Evolutionary conservation across 768 basidiomycete genomes (phyloP), one percentile per base, ranked within the genome.

Genomic region (Suillus discolor): DNA sequence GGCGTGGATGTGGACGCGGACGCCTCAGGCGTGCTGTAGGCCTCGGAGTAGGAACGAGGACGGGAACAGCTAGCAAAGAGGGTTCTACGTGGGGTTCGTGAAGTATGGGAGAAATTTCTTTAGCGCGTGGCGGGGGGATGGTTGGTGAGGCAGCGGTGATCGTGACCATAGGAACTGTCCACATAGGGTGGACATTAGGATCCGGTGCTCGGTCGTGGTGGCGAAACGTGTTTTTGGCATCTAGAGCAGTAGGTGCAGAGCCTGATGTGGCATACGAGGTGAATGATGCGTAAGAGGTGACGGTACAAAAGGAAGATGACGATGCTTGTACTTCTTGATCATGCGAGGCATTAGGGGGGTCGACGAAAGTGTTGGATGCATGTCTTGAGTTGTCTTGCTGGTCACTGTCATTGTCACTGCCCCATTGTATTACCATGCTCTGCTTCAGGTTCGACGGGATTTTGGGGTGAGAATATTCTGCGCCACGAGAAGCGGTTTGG

Each of bases 101-200:
- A 15, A 61, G 28, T 5, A 55, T 36, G 28, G 75, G 39, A 13
- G 62, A 9, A 15, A 45, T 54, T 18, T 39, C 64, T 13, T 23
- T 34, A 12, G n/a, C 16, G 3, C 18, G 34, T 15, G 36, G 28
- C 11, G 6, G 8, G 2, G 62, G 4, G 16, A 36, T 6, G 1
- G 23, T 45, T 42, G 7, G 71, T 68, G 34, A 47, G 2, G 64
- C 18, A 39, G 54, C 16, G 3, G 65, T 71, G 0, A 72, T 20
- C 25, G 74, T 75, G 44, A 74, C 53, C n/a, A 75, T 72, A 12
- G 74, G 74, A 3, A 75, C 68, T 0, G 69, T 70, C 25, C 75
- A 77, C 74, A 77, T 75, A 7, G 74, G 76, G 23, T 77, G 72
- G 39, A 72, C 59, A 11, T 66, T 25, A 6, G 38, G 20, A 55